These are phyloP conservation scores for Aphanoascus verrucosus DNA, from an alignment of 2,329 filamentous ascomycete genomes.

Conservation along the genomic window DNA sequence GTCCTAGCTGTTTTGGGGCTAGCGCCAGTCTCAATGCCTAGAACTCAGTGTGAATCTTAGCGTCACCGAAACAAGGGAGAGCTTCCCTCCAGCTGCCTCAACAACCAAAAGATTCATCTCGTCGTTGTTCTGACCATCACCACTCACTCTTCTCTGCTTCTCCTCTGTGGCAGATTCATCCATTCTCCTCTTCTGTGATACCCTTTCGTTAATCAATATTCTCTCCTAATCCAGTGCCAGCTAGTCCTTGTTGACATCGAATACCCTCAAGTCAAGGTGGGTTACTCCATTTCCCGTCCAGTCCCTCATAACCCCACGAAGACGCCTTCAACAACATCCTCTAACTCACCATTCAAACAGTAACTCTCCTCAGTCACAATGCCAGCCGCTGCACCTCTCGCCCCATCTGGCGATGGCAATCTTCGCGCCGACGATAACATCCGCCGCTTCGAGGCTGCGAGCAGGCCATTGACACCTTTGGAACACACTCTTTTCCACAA, in stretches of 20 bases:
- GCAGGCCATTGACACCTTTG: conserved; percentile 80
- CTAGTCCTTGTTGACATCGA: too few relatives aligned
- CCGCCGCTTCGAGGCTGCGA: conserved; percentile 85
- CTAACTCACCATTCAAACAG: background rate
- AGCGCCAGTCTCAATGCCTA: conserved; percentile 3
- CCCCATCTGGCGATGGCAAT: conserved; percentile 41
- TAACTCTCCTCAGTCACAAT: conserved; percentile 32
- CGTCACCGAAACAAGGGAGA: background rate
- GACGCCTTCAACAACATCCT: background rate
- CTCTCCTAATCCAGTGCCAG: too few relatives aligned
- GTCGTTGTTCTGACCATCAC: conserved; percentile 13
- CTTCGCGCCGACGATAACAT: conserved; percentile 95
- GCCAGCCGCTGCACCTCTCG: conserved; percentile 43
- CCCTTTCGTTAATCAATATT: too few relatives aligned
- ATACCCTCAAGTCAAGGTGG: too few relatives aligned
- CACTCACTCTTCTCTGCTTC: conserved; percentile 1
- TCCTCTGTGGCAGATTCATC: background rate
- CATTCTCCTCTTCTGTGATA: too few relatives aligned
- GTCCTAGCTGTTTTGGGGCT: conserved; percentile 12
- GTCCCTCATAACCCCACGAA: background rate
- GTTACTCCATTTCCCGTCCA: background rate
- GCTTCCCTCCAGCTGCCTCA: conserved; percentile 19
- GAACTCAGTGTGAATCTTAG: background rate
- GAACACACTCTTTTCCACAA: conserved; percentile 92
- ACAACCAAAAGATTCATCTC: conserved; percentile 16